Percentiles rank a stretch among this genome's conserved stretches.
These are phyloP conservation scores for Fusarium burgessii DNA, from an alignment of 2,329 filamentous ascomycete genomes.

Conservation along the genomic window DNA sequence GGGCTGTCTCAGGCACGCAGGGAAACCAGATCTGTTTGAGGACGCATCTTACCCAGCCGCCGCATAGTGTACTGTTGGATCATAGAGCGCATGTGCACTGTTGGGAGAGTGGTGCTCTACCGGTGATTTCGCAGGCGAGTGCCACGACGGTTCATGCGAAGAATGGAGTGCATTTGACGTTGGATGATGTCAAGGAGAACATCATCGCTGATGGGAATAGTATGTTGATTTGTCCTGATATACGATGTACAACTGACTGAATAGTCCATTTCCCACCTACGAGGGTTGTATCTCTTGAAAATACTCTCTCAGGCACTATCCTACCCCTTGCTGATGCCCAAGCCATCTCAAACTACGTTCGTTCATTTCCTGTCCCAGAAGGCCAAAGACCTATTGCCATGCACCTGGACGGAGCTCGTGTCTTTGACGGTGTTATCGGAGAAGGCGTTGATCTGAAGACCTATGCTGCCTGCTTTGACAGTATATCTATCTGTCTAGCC, in stretches of 20 bases:
- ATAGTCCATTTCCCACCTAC: slow-evolving; percentile 84
- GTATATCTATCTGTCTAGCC: slow-evolving; percentile 79
- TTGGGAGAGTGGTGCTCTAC: slow-evolving; percentile 72
- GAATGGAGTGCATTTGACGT: slow-evolving; percentile 77
- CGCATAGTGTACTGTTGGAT: slow-evolving; percentile 60
- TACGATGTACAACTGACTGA: slow-evolving; percentile 50
- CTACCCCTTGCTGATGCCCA: slow-evolving; percentile 77
- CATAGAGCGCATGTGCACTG: slow-evolving; percentile 79
- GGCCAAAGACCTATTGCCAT: slow-evolving; percentile 67
- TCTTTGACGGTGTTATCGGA: slow-evolving; percentile 80
- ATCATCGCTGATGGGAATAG: slow-evolving; percentile 46
- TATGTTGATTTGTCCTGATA: slow-evolving; percentile 4
- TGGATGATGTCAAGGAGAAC: slow-evolving; percentile 73
- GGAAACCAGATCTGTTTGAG: slow-evolving; percentile 48
- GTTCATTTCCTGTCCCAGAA: slow-evolving; percentile 51
- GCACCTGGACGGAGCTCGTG: slow-evolving; percentile 79
- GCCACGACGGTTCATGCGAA: slow-evolving; percentile 72
- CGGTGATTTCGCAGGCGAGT: slow-evolving; percentile 76
- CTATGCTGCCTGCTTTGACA: slow-evolving; percentile 76
- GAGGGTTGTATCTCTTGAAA: slow-evolving; percentile 81
- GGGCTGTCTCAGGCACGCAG: slow-evolving; percentile 45
- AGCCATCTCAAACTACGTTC: slow-evolving; percentile 76
- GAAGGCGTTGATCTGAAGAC: slow-evolving; percentile 73
- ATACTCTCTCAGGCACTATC: slow-evolving; percentile 80
- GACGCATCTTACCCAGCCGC: slow-evolving; percentile 46